These are phyloP conservation scores for Panicum hallii DNA, from an alignment of 202 grass and related monocot genomes.

Conservation along the genomic window DNA sequence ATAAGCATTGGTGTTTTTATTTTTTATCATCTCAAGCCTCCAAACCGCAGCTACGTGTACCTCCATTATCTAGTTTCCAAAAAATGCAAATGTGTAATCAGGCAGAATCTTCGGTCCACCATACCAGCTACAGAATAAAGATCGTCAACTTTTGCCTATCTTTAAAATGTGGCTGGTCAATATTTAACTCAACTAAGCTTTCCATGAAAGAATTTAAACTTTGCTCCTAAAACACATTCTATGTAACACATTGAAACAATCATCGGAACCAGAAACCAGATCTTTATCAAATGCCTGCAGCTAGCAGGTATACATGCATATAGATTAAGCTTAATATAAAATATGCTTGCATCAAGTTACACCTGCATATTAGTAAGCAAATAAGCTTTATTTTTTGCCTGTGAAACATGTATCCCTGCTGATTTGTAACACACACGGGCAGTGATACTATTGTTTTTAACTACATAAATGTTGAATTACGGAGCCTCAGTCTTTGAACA, in stretches of 20 bases:
- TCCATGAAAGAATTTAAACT: not conserved
- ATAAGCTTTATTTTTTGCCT: not conserved
- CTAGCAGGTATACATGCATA: not conserved
- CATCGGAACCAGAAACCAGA: not conserved
- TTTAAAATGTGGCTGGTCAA: too few species aligned
- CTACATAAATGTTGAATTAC: not conserved
- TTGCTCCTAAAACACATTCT: not conserved
- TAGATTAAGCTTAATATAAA: not conserved
- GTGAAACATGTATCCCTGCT: not conserved
- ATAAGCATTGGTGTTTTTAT: too few species aligned
- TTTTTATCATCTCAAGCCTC: too few species aligned
- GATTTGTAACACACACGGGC: not conserved
- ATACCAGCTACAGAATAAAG: too few species aligned
- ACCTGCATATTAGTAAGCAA: not conserved
- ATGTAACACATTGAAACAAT: not conserved
- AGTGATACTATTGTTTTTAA: not conserved
- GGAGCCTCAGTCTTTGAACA: not conserved
- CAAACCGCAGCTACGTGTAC: too few species aligned
- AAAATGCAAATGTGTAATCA: too few species aligned
- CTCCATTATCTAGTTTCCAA: too few species aligned
- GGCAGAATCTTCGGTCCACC: too few species aligned
- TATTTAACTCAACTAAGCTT: too few species aligned
- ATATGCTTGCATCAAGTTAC: not conserved
- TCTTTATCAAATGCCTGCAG: not conserved
- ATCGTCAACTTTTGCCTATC: too few species aligned